These are phyloP conservation scores for Sporothrix pseudoabietina DNA, from an alignment of 2,329 filamentous ascomycete species.

Conservation along the genomic window DNA sequence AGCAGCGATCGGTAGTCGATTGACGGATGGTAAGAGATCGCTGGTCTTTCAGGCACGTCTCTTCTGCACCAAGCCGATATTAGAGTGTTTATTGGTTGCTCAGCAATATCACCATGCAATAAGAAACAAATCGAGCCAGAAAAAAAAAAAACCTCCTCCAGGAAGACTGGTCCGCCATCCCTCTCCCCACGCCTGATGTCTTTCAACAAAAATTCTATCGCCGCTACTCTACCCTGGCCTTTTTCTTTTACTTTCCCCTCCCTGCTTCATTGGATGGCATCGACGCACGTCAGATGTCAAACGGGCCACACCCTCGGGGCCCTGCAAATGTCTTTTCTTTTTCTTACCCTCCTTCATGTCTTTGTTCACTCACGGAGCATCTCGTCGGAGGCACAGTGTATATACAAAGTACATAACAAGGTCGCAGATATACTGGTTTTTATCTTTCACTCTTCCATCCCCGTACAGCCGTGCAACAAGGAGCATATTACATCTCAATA, in stretches of 20 bases:
- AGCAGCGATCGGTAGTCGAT: background rate
- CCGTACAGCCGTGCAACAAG: no score
- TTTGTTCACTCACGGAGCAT: background rate
- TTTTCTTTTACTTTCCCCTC: background rate
- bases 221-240: background rate
- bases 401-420: background rate
- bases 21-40: background rate
- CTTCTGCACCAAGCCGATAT: background rate
- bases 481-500: background rate
- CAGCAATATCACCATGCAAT: background rate
- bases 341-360: background rate
- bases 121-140: background rate
- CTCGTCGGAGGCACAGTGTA: background rate
- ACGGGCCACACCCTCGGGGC: background rate
- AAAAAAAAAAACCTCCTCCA: no score
- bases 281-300: constrained; percentile 15
- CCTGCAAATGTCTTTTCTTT: background rate
- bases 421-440: background rate
- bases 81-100: background rate
- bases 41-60: background rate
- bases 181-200: background rate
- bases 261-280: background rate
- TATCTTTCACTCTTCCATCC: background rate
- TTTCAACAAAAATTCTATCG: background rate
- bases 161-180: background rate